Conservation (phyloP, 345 rosid species). For the Diplotaxis tenuifolia region DNA sequence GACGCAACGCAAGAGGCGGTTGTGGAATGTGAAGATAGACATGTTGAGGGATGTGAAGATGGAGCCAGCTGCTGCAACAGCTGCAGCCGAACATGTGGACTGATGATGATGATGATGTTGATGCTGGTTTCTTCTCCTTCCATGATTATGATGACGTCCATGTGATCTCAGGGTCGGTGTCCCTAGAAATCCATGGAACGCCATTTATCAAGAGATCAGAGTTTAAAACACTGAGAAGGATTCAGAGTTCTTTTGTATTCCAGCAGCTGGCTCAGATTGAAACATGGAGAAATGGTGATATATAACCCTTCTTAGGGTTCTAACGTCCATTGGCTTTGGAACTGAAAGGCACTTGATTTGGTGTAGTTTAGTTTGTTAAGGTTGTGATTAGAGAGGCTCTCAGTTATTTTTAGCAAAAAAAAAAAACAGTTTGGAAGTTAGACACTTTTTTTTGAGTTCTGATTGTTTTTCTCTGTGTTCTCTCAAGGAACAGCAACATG, state of each 20-base stretch:
- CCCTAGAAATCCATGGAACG: slow-evolving; percentile 6
- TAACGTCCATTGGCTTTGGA: slow-evolving; percentile 30
- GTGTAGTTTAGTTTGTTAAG: slow-evolving; percentile 29
- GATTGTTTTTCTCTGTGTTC: background rate
- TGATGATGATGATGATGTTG: slow-evolving; percentile 24
- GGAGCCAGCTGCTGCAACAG: slow-evolving; percentile 42
- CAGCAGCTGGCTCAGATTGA: slow-evolving; percentile 33
- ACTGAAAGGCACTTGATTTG: slow-evolving; percentile 34
- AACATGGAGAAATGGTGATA: slow-evolving; percentile 8
- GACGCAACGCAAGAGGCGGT: slow-evolving; percentile 64
- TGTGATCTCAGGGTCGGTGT: slow-evolving; percentile 10
- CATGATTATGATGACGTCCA: slow-evolving; percentile 14
- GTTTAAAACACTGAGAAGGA: background rate
- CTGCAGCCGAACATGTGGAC: slow-evolving; percentile 29
- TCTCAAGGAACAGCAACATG: slow-evolving; percentile 6
- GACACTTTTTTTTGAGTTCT: slow-evolving; percentile 4
- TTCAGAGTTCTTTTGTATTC: background rate
- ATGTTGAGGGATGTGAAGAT: slow-evolving; percentile 57
- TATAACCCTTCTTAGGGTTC: background rate
- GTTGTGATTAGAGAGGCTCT: slow-evolving; percentile 14
- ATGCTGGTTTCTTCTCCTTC: slow-evolving; percentile 9
- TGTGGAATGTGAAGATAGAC: slow-evolving; percentile 60
- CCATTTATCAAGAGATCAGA: slow-evolving; percentile 13
- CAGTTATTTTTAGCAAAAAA: slow-evolving; percentile 25
- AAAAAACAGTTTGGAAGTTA: background rate